Conservation (phyloP, 768 basidiomycete species). For the Naganishia antarctica region DNA sequence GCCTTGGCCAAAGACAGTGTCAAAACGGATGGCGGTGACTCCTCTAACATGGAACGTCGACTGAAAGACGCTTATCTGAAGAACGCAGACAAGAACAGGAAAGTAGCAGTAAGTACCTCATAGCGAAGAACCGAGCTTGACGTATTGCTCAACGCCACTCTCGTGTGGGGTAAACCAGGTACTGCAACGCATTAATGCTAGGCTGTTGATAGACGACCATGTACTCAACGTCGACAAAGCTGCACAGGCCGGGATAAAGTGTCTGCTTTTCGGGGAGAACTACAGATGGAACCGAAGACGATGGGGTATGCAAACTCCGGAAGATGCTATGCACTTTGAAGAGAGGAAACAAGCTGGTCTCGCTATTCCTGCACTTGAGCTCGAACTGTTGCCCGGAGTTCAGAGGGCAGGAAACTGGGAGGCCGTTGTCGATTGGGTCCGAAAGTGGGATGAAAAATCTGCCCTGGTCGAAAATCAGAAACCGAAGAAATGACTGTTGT, state of each 20-base stretch:
- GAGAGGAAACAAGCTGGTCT: slow-evolving; percentile 32
- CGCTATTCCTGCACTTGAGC: slow-evolving; percentile 24
- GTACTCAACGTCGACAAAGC: slow-evolving; percentile 36
- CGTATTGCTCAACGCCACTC: not conserved
- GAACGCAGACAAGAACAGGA: slow-evolving; percentile 30
- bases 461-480: not conserved
- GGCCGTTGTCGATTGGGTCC: slow-evolving; percentile 39
- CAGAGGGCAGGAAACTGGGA: slow-evolving; percentile 33
- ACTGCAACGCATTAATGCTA: slow-evolving; percentile 38
- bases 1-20: not conserved
- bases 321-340: slow-evolving; percentile 37
- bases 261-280: slow-evolving; percentile 35
- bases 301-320: slow-evolving; percentile 34
- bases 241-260: slow-evolving; percentile 31
- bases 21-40: no score
- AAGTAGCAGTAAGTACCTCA: slow-evolving; percentile 34
- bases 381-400: slow-evolving; percentile 27
- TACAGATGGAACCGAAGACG: slow-evolving; percentile 36
- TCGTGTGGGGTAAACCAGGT: slow-evolving; percentile 27
- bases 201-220: slow-evolving; percentile 42
- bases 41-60: slow-evolving; percentile 25
- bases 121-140: not conserved
- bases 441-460: slow-evolving; percentile 33
- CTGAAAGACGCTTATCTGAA: slow-evolving; percentile 30
- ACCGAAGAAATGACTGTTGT: not conserved